Percentiles rank a stretch among this genome's conserved stretches.
phyloP scores from a whole-genome alignment of 495 filamentous ascomycete species.

The Aspergillus cavernicola region DNA sequence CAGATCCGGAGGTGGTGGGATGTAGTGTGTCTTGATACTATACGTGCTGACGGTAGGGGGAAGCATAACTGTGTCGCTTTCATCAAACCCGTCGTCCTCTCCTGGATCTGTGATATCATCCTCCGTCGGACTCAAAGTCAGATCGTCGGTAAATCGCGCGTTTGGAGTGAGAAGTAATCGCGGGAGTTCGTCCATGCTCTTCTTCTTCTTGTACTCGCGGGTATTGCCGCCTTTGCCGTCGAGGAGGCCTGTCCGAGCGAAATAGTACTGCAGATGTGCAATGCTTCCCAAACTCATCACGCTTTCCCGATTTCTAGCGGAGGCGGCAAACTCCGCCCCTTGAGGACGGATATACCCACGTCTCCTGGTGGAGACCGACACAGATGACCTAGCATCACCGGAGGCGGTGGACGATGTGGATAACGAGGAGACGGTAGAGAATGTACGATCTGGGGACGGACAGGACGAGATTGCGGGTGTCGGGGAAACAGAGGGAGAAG shows the following conservation, averaged over 20 bases:
- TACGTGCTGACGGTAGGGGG: conserved; percentile 97
- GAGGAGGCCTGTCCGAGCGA: conserved; percentile 86
- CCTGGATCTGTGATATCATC: conserved; percentile 41
- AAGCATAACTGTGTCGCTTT: conserved; percentile 67
- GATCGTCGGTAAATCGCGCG: conserved; percentile 37
- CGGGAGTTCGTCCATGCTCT: conserved; percentile 35
- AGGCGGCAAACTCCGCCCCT: conserved; percentile 85
- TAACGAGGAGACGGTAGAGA: conserved; percentile 71
- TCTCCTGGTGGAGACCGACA: conserved; percentile 56
- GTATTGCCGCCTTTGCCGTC: conserved; percentile 90
- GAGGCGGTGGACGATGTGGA: conserved; percentile 64
- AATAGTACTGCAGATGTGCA: conserved; percentile 96
- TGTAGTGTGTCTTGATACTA: conserved; percentile 76
- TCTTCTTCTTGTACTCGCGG: conserved; percentile 63
- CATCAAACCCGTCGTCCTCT: conserved; percentile 49
- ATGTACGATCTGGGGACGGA: conserved; percentile 64
- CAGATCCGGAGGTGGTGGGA: conserved; percentile 83
- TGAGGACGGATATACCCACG: conserved; percentile 89
- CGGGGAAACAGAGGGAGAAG: conserved; percentile 56
- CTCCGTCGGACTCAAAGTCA: conserved; percentile 55
- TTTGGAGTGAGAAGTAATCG: conserved; percentile 43
- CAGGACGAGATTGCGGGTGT: conserved; percentile 61
- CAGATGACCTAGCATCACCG: conserved; percentile 47
- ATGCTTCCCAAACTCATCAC: conserved; percentile 96
- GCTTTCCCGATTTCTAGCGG: conserved; percentile 83